Evolutionary conservation across 2,329 filamentous ascomycete genomes (phyloP), one percentile per base, ranked within the genome.

Genomic region (Aspergillus candidus): DNA sequence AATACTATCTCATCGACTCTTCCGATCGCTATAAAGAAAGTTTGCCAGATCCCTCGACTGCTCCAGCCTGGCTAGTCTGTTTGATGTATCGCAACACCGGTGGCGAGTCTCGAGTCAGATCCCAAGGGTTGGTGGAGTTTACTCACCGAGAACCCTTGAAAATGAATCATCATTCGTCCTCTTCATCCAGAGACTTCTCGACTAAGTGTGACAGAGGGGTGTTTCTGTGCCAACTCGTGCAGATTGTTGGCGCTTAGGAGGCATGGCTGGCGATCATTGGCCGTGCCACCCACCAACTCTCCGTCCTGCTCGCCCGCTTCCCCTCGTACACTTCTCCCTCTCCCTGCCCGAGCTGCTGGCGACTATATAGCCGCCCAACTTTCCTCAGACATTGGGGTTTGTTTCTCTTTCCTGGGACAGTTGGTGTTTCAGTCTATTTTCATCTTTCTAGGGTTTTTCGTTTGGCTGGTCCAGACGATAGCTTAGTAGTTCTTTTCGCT

Each of bases 381-480:
- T 12, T 36, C 51, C 40, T 49, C 49, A 47, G 44, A 36, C 13
- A 32, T 29, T 41, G 31, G 32, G 43, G 31, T 44, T 39, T 45
- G 44, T 43, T 47, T 46, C 49, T 50, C 38, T 52, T 48, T 50
- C 40, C 52, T 51, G 52, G 53, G 52, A 57, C 58, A 56, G 49
- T 54, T 50, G 57, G 52, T 63, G 59, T 66, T 62, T 66, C 55
- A 58, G 44, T 66, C 58, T 64, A 60, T 68, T 65, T 60, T 62
- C 48, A 49, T 60, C 47, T 50, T 44, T 40, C 38, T 41, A 52
- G 54, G 48, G 51, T 59, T 27, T 27, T 27, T 57, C 56, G 60
- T 62, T 67, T 70, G 68, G 69, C 68, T 68, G 69, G 68, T 58
- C 69, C 68, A 71, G 59, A 63, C 65, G 54, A 60, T 44, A 39